phyloP scores from a whole-genome alignment of 179 eudicot genomes.

The Gypsophila paniculata region DNA sequence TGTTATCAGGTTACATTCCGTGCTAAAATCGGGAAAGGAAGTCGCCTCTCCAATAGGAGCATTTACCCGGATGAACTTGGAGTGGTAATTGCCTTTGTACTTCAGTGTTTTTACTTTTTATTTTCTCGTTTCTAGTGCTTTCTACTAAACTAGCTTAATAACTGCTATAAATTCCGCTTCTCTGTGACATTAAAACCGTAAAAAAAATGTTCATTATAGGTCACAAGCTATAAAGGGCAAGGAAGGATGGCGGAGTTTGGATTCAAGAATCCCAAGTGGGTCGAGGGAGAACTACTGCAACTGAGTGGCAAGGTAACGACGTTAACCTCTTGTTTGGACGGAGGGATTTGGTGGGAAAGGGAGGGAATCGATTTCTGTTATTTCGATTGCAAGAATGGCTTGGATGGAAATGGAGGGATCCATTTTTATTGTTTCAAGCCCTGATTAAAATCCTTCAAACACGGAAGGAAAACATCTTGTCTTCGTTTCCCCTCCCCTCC shows the following conservation, averaged over 20 bases:
- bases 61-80: constrained; percentile 94
- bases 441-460: too few species aligned
- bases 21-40: constrained; percentile 77
- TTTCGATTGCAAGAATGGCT: too few species aligned
- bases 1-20: constrained; percentile 71
- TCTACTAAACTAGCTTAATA: neutral
- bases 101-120: neutral
- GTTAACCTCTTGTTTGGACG: neutral
- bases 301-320: constrained; percentile 83
- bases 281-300: constrained; percentile 92
- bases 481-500: too few species aligned
- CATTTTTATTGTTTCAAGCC: too few species aligned
- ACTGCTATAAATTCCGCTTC: neutral
- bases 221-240: constrained; percentile 83
- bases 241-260: constrained; percentile 95
- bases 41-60: constrained; percentile 62
- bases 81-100: constrained; percentile 51
- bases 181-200: neutral
- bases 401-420: too few species aligned
- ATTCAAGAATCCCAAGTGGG: constrained; percentile 79
- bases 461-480: too few species aligned
- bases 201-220: constrained; percentile 33
- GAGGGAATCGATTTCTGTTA: too few species aligned
- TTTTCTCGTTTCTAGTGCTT: neutral
- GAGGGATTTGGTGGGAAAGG: too few species aligned